Evolutionary conservation across 306 rosid species (phyloP).

Genomic region (Cucurbita maxima): DNA sequence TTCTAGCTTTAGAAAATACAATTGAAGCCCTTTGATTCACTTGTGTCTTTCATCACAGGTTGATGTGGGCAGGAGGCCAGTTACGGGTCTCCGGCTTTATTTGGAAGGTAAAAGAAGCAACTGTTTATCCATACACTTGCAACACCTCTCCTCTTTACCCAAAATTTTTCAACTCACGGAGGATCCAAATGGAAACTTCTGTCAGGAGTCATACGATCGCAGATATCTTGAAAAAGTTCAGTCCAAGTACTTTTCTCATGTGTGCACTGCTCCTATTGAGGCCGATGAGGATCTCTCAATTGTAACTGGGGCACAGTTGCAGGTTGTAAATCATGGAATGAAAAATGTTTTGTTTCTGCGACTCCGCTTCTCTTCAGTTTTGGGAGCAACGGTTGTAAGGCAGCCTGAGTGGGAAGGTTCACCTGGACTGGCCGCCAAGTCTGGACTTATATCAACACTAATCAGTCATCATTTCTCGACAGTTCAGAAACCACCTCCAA

Average conservation of each 20-base stretch:
- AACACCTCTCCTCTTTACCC: slow-evolving; percentile 86
- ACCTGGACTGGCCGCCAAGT: slow-evolving; percentile 69
- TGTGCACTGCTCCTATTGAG: slow-evolving; percentile 89
- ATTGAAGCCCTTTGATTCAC: background rate
- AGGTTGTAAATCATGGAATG: slow-evolving; percentile 73
- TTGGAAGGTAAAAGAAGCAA: slow-evolving; percentile 92
- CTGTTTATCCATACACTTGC: slow-evolving; percentile 83
- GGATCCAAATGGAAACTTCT: slow-evolving; percentile 51
- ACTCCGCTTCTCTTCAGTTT: slow-evolving; percentile 59
- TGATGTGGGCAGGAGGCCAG: slow-evolving; percentile 91
- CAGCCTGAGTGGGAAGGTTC: slow-evolving; percentile 92
- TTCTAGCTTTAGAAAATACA: background rate
- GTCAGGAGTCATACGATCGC: slow-evolving; percentile 38
- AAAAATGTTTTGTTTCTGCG: slow-evolving; percentile 67
- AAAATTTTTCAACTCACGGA: slow-evolving; percentile 68
- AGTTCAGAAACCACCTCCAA: slow-evolving; percentile 72
- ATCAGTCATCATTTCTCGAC: slow-evolving; percentile 87
- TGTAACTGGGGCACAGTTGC: slow-evolving; percentile 88
- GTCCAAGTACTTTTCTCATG: slow-evolving; percentile 95
- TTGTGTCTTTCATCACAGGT: slow-evolving; percentile 32
- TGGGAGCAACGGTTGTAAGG: slow-evolving; percentile 49
- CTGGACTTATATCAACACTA: slow-evolving; percentile 88
- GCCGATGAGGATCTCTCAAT: slow-evolving; percentile 66
- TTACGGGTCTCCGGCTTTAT: slow-evolving; percentile 88
- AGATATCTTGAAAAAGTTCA: slow-evolving; percentile 83